Evolutionary conservation across 108 stramenopile genomes (phyloP), one percentile per base, ranked within the genome.

Genomic region (Schizochytrium sp.): DNA sequence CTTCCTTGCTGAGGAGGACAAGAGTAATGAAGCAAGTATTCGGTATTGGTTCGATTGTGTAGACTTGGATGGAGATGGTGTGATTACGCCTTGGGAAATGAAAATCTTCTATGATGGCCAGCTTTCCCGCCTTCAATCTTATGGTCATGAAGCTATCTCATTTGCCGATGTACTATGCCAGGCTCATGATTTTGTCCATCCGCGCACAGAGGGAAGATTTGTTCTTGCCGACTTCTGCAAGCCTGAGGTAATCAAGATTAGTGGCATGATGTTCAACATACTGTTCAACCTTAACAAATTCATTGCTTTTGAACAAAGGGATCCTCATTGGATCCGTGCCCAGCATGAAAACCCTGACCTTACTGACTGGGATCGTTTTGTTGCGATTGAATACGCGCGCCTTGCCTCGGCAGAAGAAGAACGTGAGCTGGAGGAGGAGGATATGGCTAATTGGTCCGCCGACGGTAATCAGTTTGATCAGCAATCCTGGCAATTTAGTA

Each of bases 221-320:
- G 89, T 94, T 47, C 92, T 94, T 3, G 95, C 95, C 88, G 98
- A 99, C 88, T 98, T 98, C 89, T 87, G 98, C 72, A 95, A 95
- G 89, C 93, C 95, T 17, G 95, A 96, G 90, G 95, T 96, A 56
- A 88, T 94, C 3, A 94, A 96, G 87, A 96, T 98, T 42, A 96
- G 95, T 2, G 99, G 99, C 46, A 97, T 97, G 15, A 91, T 99
- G 41, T 99, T 98, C 92, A 97, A 98, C 92, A 97, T 96, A 7
- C 92, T 99, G 47, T 99, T 99, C 94, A 98, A 98, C 93, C 91
- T 99, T 76, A 97, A 97, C 95, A 98, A 99, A 90, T 98, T 98
- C 83, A 92, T 98, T 28, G 91, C 93, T 89, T 99, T 98, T 91
- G 99, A 99, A 92, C 96, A 96, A 88, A 91, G 98, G 1, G 99